These are phyloP conservation scores for Puccinia sorghi DNA, from an alignment of 1,284 basidiomycete species.

Conservation along the genomic window DNA sequence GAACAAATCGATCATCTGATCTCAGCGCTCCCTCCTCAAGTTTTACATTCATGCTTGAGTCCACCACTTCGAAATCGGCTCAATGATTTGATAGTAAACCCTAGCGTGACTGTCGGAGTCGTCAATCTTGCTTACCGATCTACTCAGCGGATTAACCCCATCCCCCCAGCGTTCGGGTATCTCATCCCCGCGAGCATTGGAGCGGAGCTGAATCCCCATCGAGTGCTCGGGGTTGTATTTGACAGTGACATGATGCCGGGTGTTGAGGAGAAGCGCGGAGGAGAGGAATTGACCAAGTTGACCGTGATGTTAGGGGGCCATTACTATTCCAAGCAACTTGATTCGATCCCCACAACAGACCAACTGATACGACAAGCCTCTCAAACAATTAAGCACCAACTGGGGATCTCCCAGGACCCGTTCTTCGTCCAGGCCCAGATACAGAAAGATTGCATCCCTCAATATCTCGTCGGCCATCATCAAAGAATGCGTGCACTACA, in stretches of 20 bases:
- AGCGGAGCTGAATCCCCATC: conserved; percentile 60
- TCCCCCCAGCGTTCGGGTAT: conserved; percentile 80
- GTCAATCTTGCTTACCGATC: conserved; percentile 66
- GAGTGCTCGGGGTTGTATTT: conserved; percentile 64
- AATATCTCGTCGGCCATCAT: conserved; percentile 72
- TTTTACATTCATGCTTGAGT: conserved; percentile 55
- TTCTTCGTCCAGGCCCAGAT: conserved; percentile 62
- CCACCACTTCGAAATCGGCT: conserved; percentile 63
- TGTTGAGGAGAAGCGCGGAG: conserved; percentile 56
- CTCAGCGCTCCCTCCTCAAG: conserved; percentile 53
- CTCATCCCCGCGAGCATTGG: conserved; percentile 76
- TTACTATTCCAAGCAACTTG: conserved; percentile 61
- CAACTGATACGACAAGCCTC: conserved; percentile 57
- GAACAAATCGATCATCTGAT: conserved; percentile 49
- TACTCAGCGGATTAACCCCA: conserved; percentile 59
- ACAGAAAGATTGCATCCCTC: conserved; percentile 78
- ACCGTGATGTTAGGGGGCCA: conserved; percentile 92
- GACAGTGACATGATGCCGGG: conserved; percentile 62
- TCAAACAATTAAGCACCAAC: conserved; percentile 62
- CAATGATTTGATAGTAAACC: conserved; percentile 62
- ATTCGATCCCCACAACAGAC: conserved; percentile 56
- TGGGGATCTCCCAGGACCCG: conserved; percentile 58
- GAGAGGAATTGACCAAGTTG: conserved; percentile 65
- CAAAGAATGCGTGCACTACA: conserved; percentile 68
- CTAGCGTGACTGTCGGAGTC: conserved; percentile 67